Evolutionary conservation across 371 early-diverging fungal genomes (phyloP).

Genomic region (Blakeslea trispora): DNA sequence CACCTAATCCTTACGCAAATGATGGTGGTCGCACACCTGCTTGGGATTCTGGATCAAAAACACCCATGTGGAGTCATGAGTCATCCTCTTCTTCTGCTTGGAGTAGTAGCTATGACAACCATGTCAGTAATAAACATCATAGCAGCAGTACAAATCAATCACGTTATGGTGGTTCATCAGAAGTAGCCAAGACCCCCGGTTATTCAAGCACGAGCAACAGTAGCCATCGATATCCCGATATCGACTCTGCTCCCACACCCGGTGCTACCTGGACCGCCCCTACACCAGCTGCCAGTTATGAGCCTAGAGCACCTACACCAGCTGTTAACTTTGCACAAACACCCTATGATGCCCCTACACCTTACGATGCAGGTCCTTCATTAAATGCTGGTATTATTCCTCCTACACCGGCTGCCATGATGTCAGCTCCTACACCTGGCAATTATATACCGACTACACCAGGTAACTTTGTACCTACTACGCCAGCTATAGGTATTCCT

Average conservation of each 20-base stretch:
- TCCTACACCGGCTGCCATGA: slow-evolving; percentile 58
- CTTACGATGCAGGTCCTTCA: slow-evolving; percentile 40
- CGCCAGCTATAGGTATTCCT: slow-evolving; percentile 57
- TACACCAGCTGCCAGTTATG: slow-evolving; percentile 44
- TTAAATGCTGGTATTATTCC: slow-evolving; percentile 53
- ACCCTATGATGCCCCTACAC: slow-evolving; percentile 40
- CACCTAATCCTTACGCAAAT: slow-evolving; percentile 66
- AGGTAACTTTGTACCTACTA: slow-evolving; percentile 50
- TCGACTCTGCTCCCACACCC: slow-evolving; percentile 47
- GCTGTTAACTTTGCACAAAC: slow-evolving; percentile 47
- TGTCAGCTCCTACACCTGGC: slow-evolving; percentile 51
- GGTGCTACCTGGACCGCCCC: slow-evolving; percentile 39
- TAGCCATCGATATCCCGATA: slow-evolving; percentile 28
- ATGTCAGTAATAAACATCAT: slow-evolving; percentile 26
- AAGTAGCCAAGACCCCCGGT: slow-evolving; percentile 61
- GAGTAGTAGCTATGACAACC: slow-evolving; percentile 67
- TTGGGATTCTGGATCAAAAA: slow-evolving; percentile 64
- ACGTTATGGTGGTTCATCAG: slow-evolving; percentile 19
- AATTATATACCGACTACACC: slow-evolving; percentile 40
- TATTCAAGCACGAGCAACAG: slow-evolving; percentile 14
- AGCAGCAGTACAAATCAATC: slow-evolving; percentile 4
- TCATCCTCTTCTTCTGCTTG: slow-evolving; percentile 75
- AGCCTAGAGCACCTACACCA: slow-evolving; percentile 44
- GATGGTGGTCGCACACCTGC: slow-evolving; percentile 75
- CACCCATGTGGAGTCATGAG: slow-evolving; percentile 63